Evolutionary conservation across 164 flowering plant genomes (phyloP), one percentile per base, ranked within the genome.

Genomic region (Sextonia rubra): DNA sequence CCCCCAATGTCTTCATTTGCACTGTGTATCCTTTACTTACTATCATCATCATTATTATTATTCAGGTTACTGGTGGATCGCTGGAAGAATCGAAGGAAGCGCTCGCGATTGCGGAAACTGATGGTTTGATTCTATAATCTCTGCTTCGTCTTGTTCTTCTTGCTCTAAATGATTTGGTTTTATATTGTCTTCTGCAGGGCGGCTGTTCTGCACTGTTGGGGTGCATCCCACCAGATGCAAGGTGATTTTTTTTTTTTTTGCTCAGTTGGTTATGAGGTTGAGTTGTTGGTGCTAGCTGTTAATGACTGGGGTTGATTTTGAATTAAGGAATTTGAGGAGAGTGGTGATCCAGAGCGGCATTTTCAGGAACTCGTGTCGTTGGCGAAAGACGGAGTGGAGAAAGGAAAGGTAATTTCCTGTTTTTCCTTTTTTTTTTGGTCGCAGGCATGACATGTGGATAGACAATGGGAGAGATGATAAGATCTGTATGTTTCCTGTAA

Each of bases 1-100:
- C 44, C 44, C 44, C 58, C 9, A 6, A 18, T 29, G 4, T 64
- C 17, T 64, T 5, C 22, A 27, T 64, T 62, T 18, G 67, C 4
- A 29, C 8, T 25, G 17, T 64, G 67, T 32, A 27, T 14, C 29
- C 22, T 18, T 25, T 64, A 12, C 14, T 32, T 64, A 14, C n/a
- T n/a, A n/a, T n/a, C n/a, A n/a, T n/a, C n/a, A n/a, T n/a, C n/a
- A n/a, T n/a, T n/a, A n/a, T n/a, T n/a, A n/a, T n/a, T n/a, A n/a
- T n/a, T n/a, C n/a, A 92, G 98, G 97, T 95, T 56, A 92, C 99
- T 75, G 99, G 99, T 23, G 99, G 99, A n/a, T 95, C 99, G 20
- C 91, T 95, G 22, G 89, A 92, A 81, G 99, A 95, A 73, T 95
- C 99, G 29, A 89, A 70, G 82, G 90, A 95, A 81, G 98, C 99